These are phyloP conservation scores for Trichoderma harzianum DNA, from an alignment of 2,329 filamentous ascomycete species.

Conservation along the genomic window DNA sequence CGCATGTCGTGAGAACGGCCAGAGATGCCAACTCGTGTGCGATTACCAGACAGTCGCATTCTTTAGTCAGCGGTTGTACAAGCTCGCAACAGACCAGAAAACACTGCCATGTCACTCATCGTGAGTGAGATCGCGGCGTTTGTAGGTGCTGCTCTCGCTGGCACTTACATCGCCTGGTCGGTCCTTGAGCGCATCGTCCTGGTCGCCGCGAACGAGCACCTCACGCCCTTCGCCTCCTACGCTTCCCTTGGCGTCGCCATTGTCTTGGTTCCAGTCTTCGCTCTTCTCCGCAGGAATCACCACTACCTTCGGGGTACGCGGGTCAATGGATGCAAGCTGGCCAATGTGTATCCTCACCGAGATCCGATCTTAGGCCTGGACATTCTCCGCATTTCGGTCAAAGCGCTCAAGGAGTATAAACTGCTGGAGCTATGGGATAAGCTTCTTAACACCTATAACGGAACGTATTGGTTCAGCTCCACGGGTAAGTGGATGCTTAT, in stretches of 20 bases:
- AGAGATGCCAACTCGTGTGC: not conserved
- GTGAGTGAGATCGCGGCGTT: conserved; percentile 9
- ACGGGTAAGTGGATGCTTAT: conserved; percentile 41
- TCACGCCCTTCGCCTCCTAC: conserved; percentile 10
- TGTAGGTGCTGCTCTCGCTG: conserved; percentile 1
- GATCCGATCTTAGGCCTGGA: conserved; percentile 55
- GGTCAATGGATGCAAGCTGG: conserved; percentile 46
- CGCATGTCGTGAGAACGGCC: not conserved
- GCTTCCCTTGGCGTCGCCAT: conserved; percentile 21
- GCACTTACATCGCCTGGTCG: conserved; percentile 16
- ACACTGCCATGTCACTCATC: conserved; percentile 9
- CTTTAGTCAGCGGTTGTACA: not conserved
- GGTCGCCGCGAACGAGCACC: not conserved
- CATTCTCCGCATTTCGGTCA: conserved; percentile 39
- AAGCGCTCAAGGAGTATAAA: conserved; percentile 34
- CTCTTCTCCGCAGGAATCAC: conserved; percentile 22
- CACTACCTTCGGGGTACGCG: conserved; percentile 28
- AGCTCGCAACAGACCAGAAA: not conserved
- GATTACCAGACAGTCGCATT: not conserved
- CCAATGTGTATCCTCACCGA: conserved; percentile 45
- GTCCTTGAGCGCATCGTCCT: conserved; percentile 2
- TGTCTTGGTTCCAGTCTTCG: conserved; percentile 16
- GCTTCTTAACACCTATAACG: conserved; percentile 34
- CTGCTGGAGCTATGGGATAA: conserved; percentile 34
- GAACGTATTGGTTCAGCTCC: conserved; percentile 32